phyloP scores from a whole-genome alignment of 768 basidiomycete genomes.

The Serpula lacrymans region DNA sequence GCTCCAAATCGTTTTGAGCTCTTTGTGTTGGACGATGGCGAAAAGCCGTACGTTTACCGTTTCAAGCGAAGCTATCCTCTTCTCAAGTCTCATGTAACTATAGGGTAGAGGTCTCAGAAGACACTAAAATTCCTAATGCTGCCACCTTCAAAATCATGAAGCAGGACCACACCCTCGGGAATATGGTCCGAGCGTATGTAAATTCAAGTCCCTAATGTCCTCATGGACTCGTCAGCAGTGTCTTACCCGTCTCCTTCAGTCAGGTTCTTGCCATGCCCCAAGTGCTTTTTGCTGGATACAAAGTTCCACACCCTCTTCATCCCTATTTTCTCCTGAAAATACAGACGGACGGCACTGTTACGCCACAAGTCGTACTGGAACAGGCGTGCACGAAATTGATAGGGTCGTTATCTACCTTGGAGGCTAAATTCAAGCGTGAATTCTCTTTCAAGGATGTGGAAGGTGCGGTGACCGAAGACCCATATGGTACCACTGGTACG shows the following conservation, averaged over 20 bases:
- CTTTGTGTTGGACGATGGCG: conserved; percentile 89
- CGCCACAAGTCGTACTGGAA: conserved; percentile 81
- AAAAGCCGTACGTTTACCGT: conserved; percentile 74
- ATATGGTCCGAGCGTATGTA: conserved; percentile 91
- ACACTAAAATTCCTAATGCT: conserved; percentile 97
- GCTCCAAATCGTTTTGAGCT: conserved; percentile 91
- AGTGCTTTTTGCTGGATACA: conserved; percentile 96
- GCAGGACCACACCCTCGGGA: conserved; percentile 95
- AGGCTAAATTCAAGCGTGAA: conserved; percentile 77
- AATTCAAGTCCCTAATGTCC: conserved; percentile 8
- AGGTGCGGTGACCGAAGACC: conserved; percentile 42
- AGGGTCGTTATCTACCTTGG: conserved; percentile 59
- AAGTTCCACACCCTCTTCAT: conserved; percentile 94
- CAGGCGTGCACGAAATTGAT: conserved; percentile 83
- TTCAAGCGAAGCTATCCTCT: neutral
- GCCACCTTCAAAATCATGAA: conserved; percentile 93
- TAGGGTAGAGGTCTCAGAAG: conserved; percentile 89
- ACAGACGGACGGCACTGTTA: conserved; percentile 86
- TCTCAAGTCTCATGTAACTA: conserved; percentile 8
- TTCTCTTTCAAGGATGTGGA: conserved; percentile 78
- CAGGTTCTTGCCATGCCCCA: conserved; percentile 87
- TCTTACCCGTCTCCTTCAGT: conserved; percentile 44
- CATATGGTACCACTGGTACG: conserved; percentile 44
- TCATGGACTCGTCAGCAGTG: neutral
- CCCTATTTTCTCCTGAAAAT: conserved; percentile 94